Base-by-base conservation (phyloP, 2,329 filamentous ascomycete genomes). In the Pseudogymnoascus pannorum region DNA sequence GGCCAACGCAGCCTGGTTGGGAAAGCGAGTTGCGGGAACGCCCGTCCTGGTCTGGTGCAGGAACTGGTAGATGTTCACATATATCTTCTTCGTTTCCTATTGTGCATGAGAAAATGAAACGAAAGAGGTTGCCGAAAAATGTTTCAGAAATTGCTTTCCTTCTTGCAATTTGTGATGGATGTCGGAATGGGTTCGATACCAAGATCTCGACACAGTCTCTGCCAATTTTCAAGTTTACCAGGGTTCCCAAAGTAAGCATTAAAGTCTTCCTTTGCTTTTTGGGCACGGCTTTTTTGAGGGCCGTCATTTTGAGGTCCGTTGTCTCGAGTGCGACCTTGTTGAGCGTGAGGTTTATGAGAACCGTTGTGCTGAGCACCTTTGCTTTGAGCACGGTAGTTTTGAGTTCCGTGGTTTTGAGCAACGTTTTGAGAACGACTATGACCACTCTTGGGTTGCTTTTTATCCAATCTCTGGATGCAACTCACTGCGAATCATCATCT, bases 1-100 rank as follows among this genome's bases (percentile, higher is more conserved):
- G 9, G 48, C 48, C 48, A 54, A 29, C 4, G n/a, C 48, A 6
- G 9, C 14, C 9, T 54, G n/a, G 2, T 9, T 54, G 9, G n/a
- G 16, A n/a, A 54, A 54, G 24, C 48, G 24, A 18, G 48, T 54
- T 9, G 48, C 48, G 9, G n/a, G 48, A 11, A 18, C 7, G 2
- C 69, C 71, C 11, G 62, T 64, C n/a, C 36, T 60, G 22, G 74
- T 60, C 8, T 73, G 75, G 0, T 70, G 64, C 5, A 83, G 68
- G 61, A 83, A 78, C 67, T 83, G 80, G 26, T 63, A 64, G 36
- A 82, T 81, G 62, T 82, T 82, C 62, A 82, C 73, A 68, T 76
- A 75, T 4, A 81, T 69, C 0, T 57, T 64, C n/a, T 66, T 67
- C 1, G 81, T 68, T 2, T 73, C 76, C 79, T 81, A 33, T 62